Base-by-base conservation (phyloP, 2,329 filamentous ascomycete species). In the Podosphaera aphanis region DNA sequence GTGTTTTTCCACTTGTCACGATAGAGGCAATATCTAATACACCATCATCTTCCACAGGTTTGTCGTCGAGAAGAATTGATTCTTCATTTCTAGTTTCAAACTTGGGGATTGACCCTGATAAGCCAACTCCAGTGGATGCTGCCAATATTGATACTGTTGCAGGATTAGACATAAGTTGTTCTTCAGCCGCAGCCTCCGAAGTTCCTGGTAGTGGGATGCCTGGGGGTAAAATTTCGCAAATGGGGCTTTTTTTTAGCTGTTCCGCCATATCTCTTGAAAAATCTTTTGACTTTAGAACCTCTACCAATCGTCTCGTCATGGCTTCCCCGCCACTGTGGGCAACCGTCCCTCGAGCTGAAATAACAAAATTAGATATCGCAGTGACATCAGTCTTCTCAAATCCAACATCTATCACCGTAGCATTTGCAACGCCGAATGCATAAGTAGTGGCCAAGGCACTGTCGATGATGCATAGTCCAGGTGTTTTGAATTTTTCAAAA, bases 401-500 rank as follows among this genome's bases (percentile, higher is more conserved):
- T 10, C 90, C 90, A 49, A 98, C 80, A 60, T 98, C 90, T 20
- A 98, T 70, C 18, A 98, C 74, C 0, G 84, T 90, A 56, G 90
- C 79, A 54, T 74, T 84, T 27, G 77, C 70, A 66, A 69, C 71
- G 59, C 73, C 74, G 25, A 85, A 71, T 10, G 84, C 86, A 57
- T 92, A 95, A 47, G 90, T 79, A 0, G 84, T 81, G 21, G 90
- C 86, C 41, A 92, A 65, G 2, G 83, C 86, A 54, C 84, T 80
- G 62, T 95, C 83, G 66, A 98, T 79, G 50, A 95, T 70, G 55
- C 81, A 86, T 44, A 98, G 80, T 0, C 83, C 85, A 0, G 90
- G 90, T 0, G 84, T 90, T 65, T 88, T 90, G 59, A 93, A 93
- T 63, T 90, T 92, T 63, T 98, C 90, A 57, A 98, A 98, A 52